These are phyloP conservation scores for Microcyclospora tardicrescens DNA, from an alignment of 2,329 filamentous ascomycete genomes.

Conservation along the genomic window DNA sequence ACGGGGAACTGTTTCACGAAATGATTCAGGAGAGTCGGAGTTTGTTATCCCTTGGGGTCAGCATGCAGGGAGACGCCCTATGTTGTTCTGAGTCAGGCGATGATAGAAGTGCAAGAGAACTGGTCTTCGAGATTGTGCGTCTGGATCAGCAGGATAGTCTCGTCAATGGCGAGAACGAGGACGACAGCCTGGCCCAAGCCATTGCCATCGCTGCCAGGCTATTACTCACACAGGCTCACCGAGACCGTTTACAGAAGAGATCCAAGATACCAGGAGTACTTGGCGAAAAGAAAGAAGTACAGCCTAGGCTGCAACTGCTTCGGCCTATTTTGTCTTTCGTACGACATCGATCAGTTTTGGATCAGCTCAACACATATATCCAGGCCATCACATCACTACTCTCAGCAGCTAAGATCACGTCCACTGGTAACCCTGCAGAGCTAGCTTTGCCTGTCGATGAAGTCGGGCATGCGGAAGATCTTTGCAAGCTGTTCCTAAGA, in stretches of 20 bases:
- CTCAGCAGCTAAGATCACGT: conserved; percentile 11
- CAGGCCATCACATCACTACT: conserved; percentile 4
- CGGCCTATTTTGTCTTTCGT: conserved; percentile 44
- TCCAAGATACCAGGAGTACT: conserved; percentile 50
- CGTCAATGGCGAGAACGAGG: conserved; percentile 12
- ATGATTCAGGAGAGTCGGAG: conserved; percentile 67
- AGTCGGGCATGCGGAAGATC: conserved; percentile 5
- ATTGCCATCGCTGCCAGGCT: conserved; percentile 58
- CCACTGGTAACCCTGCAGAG: conserved; percentile 1
- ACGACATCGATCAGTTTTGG: conserved; percentile 33
- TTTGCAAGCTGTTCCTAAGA: conserved; percentile 6
- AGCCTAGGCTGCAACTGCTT: conserved; percentile 44
- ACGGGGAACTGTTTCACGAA: conserved; percentile 84
- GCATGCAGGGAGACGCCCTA: conserved; percentile 36
- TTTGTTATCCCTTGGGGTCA: conserved; percentile 58
- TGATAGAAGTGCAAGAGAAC: conserved; percentile 37
- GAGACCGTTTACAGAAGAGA: conserved; percentile 57
- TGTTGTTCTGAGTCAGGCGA: conserved; percentile 4
- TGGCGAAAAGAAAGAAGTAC: conserved; percentile 35
- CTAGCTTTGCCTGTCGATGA: conserved; percentile 5
- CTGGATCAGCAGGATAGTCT: conserved; percentile 35
- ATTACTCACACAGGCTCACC: conserved; percentile 66
- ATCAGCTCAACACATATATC: conserved; percentile 25
- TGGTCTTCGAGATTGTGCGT: conserved; percentile 56
- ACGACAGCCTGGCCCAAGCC: conserved; percentile 46